These are phyloP conservation scores for Alternaria ethzedia DNA, from an alignment of 2,329 filamentous ascomycete genomes.

Conservation along the genomic window DNA sequence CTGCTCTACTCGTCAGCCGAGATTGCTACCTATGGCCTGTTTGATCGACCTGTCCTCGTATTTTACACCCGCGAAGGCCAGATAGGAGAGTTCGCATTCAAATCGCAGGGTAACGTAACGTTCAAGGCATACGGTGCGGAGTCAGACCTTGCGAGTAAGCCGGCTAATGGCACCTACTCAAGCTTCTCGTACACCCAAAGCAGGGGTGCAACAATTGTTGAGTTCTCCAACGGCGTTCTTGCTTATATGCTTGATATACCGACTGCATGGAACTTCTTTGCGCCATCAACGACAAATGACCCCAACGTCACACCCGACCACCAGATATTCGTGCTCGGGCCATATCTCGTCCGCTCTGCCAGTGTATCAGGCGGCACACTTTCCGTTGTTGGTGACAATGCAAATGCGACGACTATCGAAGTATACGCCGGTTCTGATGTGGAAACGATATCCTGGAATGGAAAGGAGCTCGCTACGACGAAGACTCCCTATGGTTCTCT, in stretches of 20 bases:
- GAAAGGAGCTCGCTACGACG: conserved; percentile 45
- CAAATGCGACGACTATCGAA: conserved; percentile 52
- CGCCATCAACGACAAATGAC: conserved; percentile 55
- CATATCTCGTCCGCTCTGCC: conserved; percentile 49
- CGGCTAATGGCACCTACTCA: conserved; percentile 20
- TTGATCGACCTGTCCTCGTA: conserved; percentile 56
- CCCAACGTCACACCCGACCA: conserved; percentile 55
- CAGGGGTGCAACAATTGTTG: conserved; percentile 54
- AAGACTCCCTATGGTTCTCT: conserved; percentile 55
- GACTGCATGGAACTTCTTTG: conserved; percentile 64
- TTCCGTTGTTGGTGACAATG: conserved; percentile 57
- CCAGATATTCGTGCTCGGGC: conserved; percentile 48
- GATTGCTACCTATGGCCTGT: conserved; percentile 57
- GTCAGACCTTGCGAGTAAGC: conserved; percentile 43
- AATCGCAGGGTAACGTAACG: conserved; percentile 46
- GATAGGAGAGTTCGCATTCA: conserved; percentile 59
- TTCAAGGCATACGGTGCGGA: conserved; percentile 52
- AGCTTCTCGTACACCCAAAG: conserved; percentile 57
- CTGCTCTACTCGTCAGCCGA: conserved; percentile 61
- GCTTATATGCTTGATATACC: conserved; percentile 61
- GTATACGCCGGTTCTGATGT: conserved; percentile 40
- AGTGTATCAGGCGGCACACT: conserved; percentile 48
- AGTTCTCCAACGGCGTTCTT: conserved; percentile 58
- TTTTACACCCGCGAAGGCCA: conserved; percentile 60
- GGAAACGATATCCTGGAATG: conserved; percentile 55